These are phyloP conservation scores for Thoreauomyces humboldtii DNA, from an alignment of 192 early-diverging fungal species.

Conservation along the genomic window DNA sequence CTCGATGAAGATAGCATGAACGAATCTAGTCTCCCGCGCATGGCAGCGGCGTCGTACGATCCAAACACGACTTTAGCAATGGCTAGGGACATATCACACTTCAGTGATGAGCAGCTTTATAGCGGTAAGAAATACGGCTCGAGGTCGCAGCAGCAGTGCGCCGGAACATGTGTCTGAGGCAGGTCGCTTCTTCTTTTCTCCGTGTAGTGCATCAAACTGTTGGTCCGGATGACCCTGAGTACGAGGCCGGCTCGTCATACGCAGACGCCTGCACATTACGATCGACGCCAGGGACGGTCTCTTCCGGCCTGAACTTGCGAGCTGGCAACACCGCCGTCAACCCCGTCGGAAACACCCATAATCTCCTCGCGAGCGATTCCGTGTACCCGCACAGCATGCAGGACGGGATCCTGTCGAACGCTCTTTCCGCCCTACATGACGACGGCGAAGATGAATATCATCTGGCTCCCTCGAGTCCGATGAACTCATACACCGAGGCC, in stretches of 20 bases:
- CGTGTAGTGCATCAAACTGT: too few species aligned
- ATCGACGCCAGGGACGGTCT: too few species aligned
- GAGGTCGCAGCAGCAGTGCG: too few species aligned
- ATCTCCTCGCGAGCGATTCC: neutral
- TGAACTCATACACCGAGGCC: neutral
- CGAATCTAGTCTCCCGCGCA: neutral
- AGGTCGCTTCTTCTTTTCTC: too few species aligned
- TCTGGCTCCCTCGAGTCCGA: conserved; percentile 5
- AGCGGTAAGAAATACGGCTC: too few species aligned
- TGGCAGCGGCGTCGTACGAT: neutral
- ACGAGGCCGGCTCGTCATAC: too few species aligned
- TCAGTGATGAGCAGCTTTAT: neutral
- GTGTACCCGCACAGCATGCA: conserved; percentile 9
- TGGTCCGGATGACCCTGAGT: too few species aligned
- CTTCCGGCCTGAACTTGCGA: too few species aligned
- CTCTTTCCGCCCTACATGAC: conserved; percentile 18
- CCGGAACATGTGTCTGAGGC: too few species aligned
- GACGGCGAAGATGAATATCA: conserved; percentile 14
- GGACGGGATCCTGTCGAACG: conserved; percentile 17
- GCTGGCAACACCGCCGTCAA: neutral
- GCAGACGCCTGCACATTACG: too few species aligned
- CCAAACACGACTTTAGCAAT: neutral
- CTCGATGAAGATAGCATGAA: neutral
- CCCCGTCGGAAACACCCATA: neutral
- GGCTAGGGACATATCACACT: neutral